These are phyloP conservation scores for Cudoniella acicularis DNA, from an alignment of 495 filamentous ascomycete genomes.

Conservation along the genomic window DNA sequence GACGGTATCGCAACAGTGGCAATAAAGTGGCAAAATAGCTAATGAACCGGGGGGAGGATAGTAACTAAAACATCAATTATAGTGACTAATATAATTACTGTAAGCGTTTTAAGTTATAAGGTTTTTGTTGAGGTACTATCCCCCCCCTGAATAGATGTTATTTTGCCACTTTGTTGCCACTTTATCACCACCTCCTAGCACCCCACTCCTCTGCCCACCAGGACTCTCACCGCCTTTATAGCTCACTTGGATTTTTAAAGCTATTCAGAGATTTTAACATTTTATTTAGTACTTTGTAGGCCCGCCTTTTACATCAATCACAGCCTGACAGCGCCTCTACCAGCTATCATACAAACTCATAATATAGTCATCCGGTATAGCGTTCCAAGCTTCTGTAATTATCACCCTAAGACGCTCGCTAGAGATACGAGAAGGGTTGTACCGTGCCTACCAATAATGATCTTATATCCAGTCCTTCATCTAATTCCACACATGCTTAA, in stretches of 20 bases:
- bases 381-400: constrained; percentile 7
- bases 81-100: too few species aligned
- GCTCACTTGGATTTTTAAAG: too few species aligned
- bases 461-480: constrained; percentile 26
- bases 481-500: constrained; percentile 29
- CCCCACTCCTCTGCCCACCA: too few species aligned
- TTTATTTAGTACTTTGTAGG: constrained; percentile 7
- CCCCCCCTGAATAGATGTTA: constrained; percentile 57
- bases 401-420: background rate
- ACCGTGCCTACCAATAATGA: constrained; percentile 5
- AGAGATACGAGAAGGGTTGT: background rate
- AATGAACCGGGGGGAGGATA: too few species aligned
- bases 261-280: background rate
- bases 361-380: constrained; percentile 10
- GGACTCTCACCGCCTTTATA: constrained; percentile 30
- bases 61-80: too few species aligned
- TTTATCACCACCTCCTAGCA: too few species aligned
- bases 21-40: too few species aligned
- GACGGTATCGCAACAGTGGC: too few species aligned
- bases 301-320: constrained; percentile 8
- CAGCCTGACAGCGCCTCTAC: constrained; percentile 6
- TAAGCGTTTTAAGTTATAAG: too few species aligned
- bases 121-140: too few species aligned
- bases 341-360: background rate
- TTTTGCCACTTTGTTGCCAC: too few species aligned